Base-by-base conservation (phyloP, 2,329 filamentous ascomycete species). In the Curvularia sp. region DNA sequence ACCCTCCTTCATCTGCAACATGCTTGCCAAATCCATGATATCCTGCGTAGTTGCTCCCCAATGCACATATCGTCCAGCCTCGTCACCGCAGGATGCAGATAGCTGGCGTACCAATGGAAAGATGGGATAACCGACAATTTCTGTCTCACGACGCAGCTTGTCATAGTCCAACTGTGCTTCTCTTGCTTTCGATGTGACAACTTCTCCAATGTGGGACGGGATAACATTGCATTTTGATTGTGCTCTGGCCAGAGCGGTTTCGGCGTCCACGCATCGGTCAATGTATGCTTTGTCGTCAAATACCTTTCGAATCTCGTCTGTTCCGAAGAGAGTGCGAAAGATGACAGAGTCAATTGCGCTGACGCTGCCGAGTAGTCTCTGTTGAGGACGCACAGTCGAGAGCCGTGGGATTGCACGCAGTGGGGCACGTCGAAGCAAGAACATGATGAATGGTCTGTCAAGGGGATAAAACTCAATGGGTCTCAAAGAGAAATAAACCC, bases 21-120 rank as follows among this genome's bases (percentile, higher is more conserved):
- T 74, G 12, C 79, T 81, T 0, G 84, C 84, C 0, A 81, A 74
- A 61, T 86, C 84, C 84, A 85, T 86, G 57, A 86, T 85, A 62
- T 86, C 84, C 61, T 86, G 84, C 0, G 84, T 86, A 0, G 84
- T 86, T 1, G 84, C 83, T 8, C 84, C 84, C 84, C 84, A 86
- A 66, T 86, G 84, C 10, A 86, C 80, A 63, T 84, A 86, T 58
- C 79, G 64, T 28, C 74, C 73, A 15, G 69, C 73, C 66, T 74
- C 74, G 2, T 78, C 74, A 4, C 75, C 73, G 18, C 74, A 73
- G 38, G 69, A 69, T 28, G 74, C 71, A 1, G 78, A 78, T 24
- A 85, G 69, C 57, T 85, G 83, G 35, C 79, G 75, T 2, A 85
- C 80, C 12, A 85, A 64, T 0, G 82, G 81, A 0, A 85, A 74